Percentiles rank a stretch among this genome's conserved stretches.
phyloP scores from a whole-genome alignment of 768 basidiomycete genomes.

The Russula vinacea region DNA sequence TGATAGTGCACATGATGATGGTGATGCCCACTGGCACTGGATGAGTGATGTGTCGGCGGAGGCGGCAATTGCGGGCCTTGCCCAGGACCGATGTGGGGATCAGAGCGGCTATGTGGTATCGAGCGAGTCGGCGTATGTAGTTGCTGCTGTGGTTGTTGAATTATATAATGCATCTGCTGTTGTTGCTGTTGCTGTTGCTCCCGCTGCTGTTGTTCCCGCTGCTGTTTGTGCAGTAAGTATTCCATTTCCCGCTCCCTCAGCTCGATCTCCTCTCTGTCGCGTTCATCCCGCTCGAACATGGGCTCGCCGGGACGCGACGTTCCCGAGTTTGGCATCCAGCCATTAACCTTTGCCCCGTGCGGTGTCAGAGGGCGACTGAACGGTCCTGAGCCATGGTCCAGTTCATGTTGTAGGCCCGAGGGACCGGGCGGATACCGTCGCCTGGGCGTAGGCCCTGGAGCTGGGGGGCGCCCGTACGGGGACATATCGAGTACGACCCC shows the following conservation, averaged over 20 bases:
- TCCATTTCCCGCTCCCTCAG: conserved; percentile 33
- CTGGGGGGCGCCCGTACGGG: conserved; percentile 18
- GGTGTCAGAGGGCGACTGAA: conserved; percentile 26
- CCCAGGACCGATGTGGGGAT: conserved; percentile 26
- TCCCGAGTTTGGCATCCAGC: conserved; percentile 20
- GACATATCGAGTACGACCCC: conserved; percentile 24
- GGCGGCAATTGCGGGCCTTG: conserved; percentile 22
- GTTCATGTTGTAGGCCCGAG: conserved; percentile 27
- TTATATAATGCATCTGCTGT: conserved; percentile 18
- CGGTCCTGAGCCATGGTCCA: conserved; percentile 23
- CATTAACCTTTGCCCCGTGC: conserved; percentile 25
- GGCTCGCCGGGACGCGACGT: conserved; percentile 11
- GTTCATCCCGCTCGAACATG: conserved; percentile 23
- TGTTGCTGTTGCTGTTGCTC: conserved; percentile 7
- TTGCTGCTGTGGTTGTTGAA: conserved; percentile 30
- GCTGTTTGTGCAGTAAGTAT: conserved; percentile 29
- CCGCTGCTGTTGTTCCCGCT: conserved; percentile 29
- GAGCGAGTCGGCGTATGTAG: conserved; percentile 15
- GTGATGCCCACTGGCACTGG: conserved; percentile 27
- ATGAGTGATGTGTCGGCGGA: conserved; percentile 27
- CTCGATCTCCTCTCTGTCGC: conserved; percentile 26
- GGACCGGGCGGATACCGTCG: conserved; percentile 26
- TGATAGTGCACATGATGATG: conserved; percentile 39
- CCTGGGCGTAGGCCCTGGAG: conserved; percentile 16
- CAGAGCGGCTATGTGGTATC: conserved; percentile 18